phyloP scores from a whole-genome alignment of 345 rosid species.

The Aegle marmelos region DNA sequence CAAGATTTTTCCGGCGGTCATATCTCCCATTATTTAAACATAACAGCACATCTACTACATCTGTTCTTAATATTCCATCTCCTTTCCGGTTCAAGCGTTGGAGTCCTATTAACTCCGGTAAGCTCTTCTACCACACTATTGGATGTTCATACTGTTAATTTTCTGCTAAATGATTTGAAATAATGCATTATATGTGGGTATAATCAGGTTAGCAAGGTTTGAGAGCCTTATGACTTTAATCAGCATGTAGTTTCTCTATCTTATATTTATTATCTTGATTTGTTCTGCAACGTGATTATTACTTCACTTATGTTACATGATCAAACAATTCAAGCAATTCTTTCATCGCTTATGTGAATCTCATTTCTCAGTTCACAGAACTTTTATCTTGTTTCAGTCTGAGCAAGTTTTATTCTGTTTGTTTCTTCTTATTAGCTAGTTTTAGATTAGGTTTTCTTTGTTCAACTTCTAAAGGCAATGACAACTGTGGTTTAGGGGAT shows the following conservation, averaged over 20 bases:
- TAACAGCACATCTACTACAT: slow-evolving; percentile 55
- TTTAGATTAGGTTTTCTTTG: slow-evolving; percentile 8
- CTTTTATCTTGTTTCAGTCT: background rate
- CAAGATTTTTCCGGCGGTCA: slow-evolving; percentile 60
- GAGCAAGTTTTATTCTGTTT: background rate
- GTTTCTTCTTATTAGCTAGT: background rate
- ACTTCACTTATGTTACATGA: background rate
- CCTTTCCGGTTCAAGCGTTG: slow-evolving; percentile 81
- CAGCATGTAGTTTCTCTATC: background rate
- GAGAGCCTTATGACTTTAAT: background rate
- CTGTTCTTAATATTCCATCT: slow-evolving; percentile 72
- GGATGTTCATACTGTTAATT: background rate
- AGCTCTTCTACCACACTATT: slow-evolving; percentile 16
- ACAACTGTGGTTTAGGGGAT: slow-evolving; percentile 51
- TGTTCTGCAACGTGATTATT: background rate
- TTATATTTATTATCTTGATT: background rate
- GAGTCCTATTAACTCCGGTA: slow-evolving; percentile 86
- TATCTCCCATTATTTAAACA: slow-evolving; percentile 77
- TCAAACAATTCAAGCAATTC: background rate
- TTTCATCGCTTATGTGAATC: background rate
- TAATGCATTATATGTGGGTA: background rate
- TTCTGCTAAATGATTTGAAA: background rate
- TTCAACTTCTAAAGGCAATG: slow-evolving; percentile 10
- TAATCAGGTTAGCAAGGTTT: background rate
- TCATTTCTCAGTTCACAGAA: background rate